These are phyloP conservation scores for Phytophthora kernoviae DNA, from an alignment of 352 stramenopile genomes.

Conservation along the genomic window DNA sequence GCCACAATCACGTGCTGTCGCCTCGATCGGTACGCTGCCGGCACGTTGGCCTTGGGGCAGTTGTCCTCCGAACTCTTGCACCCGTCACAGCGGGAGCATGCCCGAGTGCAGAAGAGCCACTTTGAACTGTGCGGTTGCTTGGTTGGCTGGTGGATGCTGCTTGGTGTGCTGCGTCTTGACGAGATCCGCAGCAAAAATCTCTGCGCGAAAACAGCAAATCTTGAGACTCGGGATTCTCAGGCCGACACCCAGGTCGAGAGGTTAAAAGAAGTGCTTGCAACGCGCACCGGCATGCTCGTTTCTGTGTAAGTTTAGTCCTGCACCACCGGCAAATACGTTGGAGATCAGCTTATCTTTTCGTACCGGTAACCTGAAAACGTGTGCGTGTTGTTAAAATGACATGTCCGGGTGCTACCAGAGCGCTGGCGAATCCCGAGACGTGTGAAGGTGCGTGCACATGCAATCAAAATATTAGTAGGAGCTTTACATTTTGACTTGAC, in stretches of 20 bases:
- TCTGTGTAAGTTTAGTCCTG: no score
- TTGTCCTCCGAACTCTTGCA: constrained; percentile 21
- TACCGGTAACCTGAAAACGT: constrained; percentile 4
- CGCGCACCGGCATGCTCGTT: no score
- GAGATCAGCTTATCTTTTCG: not conserved
- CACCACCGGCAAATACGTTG: constrained; percentile 1
- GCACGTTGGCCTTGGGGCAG: constrained; percentile 6
- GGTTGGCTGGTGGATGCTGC: not conserved
- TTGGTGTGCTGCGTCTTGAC: constrained; percentile 2
- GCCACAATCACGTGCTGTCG: constrained; percentile 11
- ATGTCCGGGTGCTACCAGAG: no score
- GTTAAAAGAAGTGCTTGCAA: no score
- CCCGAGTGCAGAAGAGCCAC: not conserved
- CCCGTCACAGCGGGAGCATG: constrained; percentile 16
- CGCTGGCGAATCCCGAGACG: no score
- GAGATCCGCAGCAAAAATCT: no score
- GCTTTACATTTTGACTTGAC: no score
- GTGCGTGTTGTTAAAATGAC: constrained; percentile 1
- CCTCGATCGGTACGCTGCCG: not conserved
- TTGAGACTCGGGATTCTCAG: no score
- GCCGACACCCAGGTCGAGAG: no score
- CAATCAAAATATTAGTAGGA: no score
- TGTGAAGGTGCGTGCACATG: no score
- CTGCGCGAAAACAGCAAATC: not conserved
- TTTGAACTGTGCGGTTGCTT: not conserved